These are phyloP conservation scores for Coemansia javaensis DNA, from an alignment of 192 early-diverging fungal species.

Conservation along the genomic window DNA sequence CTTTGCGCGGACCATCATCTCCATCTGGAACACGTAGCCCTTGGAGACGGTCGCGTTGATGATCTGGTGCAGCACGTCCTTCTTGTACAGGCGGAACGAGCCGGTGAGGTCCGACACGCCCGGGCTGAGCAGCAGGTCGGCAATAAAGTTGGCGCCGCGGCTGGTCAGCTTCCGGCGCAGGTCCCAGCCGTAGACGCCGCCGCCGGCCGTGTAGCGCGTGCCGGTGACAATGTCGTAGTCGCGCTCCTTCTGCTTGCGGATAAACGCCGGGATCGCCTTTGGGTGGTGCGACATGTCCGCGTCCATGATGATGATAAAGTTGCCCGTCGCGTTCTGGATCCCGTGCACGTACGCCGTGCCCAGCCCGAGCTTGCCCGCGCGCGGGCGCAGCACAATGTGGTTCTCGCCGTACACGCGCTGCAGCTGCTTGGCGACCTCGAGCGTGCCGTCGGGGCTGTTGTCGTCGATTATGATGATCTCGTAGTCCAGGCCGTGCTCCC, in stretches of 20 bases:
- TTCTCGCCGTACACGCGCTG: slow-evolving; percentile 80
- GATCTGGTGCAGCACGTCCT: slow-evolving; percentile 76
- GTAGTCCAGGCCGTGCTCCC: slow-evolving; percentile 79
- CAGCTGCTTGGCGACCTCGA: slow-evolving; percentile 88
- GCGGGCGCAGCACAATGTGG: slow-evolving; percentile 84
- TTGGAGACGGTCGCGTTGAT: slow-evolving; percentile 88
- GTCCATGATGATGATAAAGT: slow-evolving; percentile 97
- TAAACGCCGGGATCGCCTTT: slow-evolving; percentile 94
- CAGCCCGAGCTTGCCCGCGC: slow-evolving; percentile 92
- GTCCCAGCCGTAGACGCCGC: slow-evolving; percentile 98
- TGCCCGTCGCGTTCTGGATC: slow-evolving; percentile 87
- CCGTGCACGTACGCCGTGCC: slow-evolving; percentile 96
- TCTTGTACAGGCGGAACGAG: slow-evolving; percentile 94
- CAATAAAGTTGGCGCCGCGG: slow-evolving; percentile 95
- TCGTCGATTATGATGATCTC: slow-evolving; percentile 98
- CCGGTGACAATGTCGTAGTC: slow-evolving; percentile 94
- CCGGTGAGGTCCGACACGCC: slow-evolving; percentile 93
- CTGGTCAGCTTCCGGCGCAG: slow-evolving; percentile 93
- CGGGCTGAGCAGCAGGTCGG: slow-evolving; percentile 79
- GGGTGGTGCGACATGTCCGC: slow-evolving; percentile 99
- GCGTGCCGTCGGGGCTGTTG: slow-evolving; percentile 89
- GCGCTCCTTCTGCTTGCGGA: slow-evolving; percentile 74
- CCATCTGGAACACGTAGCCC: slow-evolving; percentile 99
- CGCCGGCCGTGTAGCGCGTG: slow-evolving; percentile 80
- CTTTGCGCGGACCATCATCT: slow-evolving; percentile 97